These are phyloP conservation scores for Thelonectria olida DNA, from an alignment of 2,329 filamentous ascomycete species.

Conservation along the genomic window DNA sequence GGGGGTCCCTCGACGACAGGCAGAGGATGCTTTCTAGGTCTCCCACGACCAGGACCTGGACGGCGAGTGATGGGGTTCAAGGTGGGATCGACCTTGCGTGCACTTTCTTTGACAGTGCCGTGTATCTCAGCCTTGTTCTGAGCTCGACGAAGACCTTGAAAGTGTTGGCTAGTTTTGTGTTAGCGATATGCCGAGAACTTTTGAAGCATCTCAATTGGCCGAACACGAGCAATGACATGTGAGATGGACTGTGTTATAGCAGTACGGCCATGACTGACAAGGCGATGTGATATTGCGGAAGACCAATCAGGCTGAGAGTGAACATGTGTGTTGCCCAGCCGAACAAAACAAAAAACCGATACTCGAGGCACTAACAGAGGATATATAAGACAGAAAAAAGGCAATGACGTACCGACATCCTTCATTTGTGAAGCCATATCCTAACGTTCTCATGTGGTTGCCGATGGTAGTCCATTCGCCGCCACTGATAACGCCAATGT, in stretches of 20 bases:
- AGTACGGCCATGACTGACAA: not conserved
- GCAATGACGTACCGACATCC: constrained; percentile 65
- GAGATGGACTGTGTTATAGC: not conserved
- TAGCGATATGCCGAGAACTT: constrained; percentile 16
- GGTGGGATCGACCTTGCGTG: constrained; percentile 58
- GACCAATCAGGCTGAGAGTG: not conserved
- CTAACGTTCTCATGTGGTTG: constrained; percentile 66
- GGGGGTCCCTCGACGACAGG: constrained; percentile 15
- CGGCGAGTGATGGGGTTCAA: constrained; percentile 68
- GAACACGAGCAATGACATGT: not conserved
- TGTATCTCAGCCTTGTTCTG: constrained; percentile 62
- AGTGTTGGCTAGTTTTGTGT: constrained; percentile 61
- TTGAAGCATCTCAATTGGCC: no score
- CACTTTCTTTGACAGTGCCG: constrained; percentile 44
- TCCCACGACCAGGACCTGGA: constrained; percentile 65
- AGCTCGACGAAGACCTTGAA: constrained; percentile 65
- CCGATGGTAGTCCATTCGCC: constrained; percentile 70
- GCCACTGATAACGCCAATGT: constrained; percentile 70
- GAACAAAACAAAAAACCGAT: not conserved
- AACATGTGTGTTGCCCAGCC: not conserved
- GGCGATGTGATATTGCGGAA: no score
- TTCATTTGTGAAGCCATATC: constrained; percentile 72
- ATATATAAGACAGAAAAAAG: not conserved
- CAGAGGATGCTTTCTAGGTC: constrained; percentile 58
- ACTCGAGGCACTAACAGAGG: not conserved